Conservation (phyloP, 345 rosid genomes). For the Eutrema heterophyllum region DNA sequence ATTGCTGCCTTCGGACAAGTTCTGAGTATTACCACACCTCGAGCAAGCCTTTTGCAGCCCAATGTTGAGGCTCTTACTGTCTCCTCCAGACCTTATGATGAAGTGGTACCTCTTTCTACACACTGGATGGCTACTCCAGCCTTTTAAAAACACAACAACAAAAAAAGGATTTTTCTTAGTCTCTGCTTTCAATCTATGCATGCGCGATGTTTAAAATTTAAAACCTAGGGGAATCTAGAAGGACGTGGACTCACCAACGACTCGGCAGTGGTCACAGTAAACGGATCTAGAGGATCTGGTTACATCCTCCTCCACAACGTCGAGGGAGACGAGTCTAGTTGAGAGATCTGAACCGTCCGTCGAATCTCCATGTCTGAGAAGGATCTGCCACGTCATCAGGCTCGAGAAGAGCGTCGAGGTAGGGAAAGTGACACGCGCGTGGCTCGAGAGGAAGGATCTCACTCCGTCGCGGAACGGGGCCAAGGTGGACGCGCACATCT, state of each 20-base stretch:
- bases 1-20: conserved; percentile 41
- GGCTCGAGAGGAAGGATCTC: conserved; percentile 37
- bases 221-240: neutral
- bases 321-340: conserved; percentile 38
- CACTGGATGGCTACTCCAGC: conserved; percentile 83
- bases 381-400: conserved; percentile 57
- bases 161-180: neutral
- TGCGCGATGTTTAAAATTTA: neutral
- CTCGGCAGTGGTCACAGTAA: conserved; percentile 79
- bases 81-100: conserved; percentile 44
- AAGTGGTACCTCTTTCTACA: conserved; percentile 72
- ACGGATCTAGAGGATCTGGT: conserved; percentile 62
- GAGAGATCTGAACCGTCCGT: conserved; percentile 35
- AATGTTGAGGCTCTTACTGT: conserved; percentile 2
- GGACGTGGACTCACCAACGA: conserved; percentile 61
- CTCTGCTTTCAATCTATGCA: neutral
- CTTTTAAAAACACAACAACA: conserved; percentile 18
- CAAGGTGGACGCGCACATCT: neutral
- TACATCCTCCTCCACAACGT: conserved; percentile 70
- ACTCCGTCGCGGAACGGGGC: conserved; percentile 47
- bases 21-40: conserved; percentile 39
- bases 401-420: conserved; percentile 48
- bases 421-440: conserved; percentile 47
- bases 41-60: conserved; percentile 35
- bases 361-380: conserved; percentile 47